Evolutionary conservation across 2,329 filamentous ascomycete genomes (phyloP).

Genomic region (Sordariomycetes sp.): DNA sequence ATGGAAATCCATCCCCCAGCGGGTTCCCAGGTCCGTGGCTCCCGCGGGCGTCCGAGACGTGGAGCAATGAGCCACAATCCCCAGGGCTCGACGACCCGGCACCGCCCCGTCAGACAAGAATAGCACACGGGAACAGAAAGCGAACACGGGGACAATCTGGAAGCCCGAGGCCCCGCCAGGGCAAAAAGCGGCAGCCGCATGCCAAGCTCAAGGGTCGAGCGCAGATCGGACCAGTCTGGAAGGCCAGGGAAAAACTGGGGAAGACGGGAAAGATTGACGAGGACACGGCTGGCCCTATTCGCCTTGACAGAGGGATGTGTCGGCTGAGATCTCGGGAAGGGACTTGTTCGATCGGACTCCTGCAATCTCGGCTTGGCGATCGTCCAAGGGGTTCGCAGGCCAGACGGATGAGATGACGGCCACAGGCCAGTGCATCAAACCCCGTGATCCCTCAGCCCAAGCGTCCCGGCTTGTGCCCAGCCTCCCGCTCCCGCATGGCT

Average conservation of each 20-base stretch:
- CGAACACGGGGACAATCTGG: neutral
- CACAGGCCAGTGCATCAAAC: neutral
- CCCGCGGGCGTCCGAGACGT: too few relatives aligned
- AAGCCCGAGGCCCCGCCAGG: neutral
- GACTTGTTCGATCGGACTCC: neutral
- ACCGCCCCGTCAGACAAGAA: neutral
- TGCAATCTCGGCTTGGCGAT: neutral
- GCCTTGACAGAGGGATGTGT: too few relatives aligned
- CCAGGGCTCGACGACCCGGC: too few relatives aligned
- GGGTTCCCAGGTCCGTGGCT: too few relatives aligned
- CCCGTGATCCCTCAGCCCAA: neutral
- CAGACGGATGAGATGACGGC: neutral
- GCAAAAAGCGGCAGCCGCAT: neutral
- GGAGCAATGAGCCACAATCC: too few relatives aligned
- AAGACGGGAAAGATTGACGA: neutral
- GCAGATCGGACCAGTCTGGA: neutral
- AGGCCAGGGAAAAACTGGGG: neutral
- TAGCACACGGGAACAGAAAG: neutral
- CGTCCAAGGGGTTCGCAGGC: neutral
- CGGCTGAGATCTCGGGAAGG: neutral
- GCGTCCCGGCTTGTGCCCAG: too few relatives aligned
- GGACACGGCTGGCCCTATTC: neutral
- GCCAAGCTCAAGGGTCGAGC: neutral
- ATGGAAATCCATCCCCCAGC: too few relatives aligned
- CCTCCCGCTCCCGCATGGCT: too few relatives aligned